phyloP scores from a whole-genome alignment of 2,329 filamentous ascomycete species.

The Epicoccum nigrum region DNA sequence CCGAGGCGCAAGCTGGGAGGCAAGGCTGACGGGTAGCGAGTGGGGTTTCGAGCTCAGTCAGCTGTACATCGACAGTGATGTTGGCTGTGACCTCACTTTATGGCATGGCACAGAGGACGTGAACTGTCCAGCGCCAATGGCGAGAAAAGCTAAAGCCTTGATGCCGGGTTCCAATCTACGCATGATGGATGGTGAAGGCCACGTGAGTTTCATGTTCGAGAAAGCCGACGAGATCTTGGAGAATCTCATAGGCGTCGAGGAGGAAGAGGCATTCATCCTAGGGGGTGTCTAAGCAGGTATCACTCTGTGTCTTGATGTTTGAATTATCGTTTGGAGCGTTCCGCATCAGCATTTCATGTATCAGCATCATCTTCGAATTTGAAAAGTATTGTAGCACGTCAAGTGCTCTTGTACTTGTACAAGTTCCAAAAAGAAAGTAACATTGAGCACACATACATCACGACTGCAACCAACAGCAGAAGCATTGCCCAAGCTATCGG shows the following conservation, averaged over 20 bases:
- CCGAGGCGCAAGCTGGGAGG: conserved; percentile 39
- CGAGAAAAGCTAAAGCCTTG: conserved; percentile 29
- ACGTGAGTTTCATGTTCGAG: conserved; percentile 32
- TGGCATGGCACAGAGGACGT: conserved; percentile 45
- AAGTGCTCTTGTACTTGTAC: too few species aligned
- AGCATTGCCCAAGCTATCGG: neutral
- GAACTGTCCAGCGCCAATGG: conserved; percentile 34
- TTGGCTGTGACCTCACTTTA: conserved; percentile 29
- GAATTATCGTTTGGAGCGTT: neutral
- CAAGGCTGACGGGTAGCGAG: conserved; percentile 31
- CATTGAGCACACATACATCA: too few species aligned
- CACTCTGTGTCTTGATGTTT: neutral
- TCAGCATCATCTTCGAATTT: neutral
- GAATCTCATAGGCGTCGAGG: conserved; percentile 25
- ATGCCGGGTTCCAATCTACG: conserved; percentile 30
- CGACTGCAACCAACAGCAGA: neutral
- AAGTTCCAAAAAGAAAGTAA: too few species aligned
- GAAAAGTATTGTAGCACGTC: too few species aligned
- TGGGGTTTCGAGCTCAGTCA: conserved; percentile 44
- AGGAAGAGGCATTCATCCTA: conserved; percentile 27
- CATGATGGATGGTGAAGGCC: conserved; percentile 34
- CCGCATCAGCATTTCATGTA: neutral
- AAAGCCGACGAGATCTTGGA: conserved; percentile 31
- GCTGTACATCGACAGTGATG: conserved; percentile 25
- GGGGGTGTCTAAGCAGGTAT: conserved; percentile 8